Percentiles rank a stretch among this genome's conserved stretches.
These are phyloP conservation scores for Magnolia changhungtana DNA, from an alignment of 164 flowering plant genomes.

Conservation along the genomic window DNA sequence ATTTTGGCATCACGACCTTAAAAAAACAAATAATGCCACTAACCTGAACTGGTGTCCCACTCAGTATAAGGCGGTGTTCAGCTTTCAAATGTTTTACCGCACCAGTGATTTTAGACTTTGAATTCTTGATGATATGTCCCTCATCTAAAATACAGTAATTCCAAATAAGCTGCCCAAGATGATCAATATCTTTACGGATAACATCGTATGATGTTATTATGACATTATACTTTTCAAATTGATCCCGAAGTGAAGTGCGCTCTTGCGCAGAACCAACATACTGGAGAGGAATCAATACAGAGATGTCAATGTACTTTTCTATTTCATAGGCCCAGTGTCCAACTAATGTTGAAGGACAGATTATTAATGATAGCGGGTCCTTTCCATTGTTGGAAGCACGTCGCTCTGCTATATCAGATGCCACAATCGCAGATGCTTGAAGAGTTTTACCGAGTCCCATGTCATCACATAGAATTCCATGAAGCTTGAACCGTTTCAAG, in stretches of 20 bases:
- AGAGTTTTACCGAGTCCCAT: conserved; percentile 99
- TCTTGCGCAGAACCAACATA: conserved; percentile 94
- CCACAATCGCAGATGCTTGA: conserved; percentile 99
- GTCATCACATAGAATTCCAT: conserved; percentile 99
- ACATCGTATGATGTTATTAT: conserved; percentile 94
- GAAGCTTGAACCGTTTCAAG: conserved; percentile 90
- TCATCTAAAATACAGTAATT: conserved; percentile 95
- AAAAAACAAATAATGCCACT: conserved; percentile 1
- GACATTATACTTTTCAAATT: conserved; percentile 69
- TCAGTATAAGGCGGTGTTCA: conserved; percentile 81
- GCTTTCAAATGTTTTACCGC: conserved; percentile 94
- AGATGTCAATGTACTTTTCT: conserved; percentile 83
- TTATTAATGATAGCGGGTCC: conserved; percentile 61
- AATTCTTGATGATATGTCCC: conserved; percentile 93
- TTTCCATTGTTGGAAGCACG: conserved; percentile 34
- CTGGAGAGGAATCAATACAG: conserved; percentile 68
- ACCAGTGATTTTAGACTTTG: conserved; percentile 84
- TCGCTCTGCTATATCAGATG: conserved; percentile 82
- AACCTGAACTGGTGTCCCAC: conserved; percentile 99
- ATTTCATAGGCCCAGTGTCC: conserved; percentile 99
- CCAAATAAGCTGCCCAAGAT: conserved; percentile 68
- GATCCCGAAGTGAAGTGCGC: conserved; percentile 54
- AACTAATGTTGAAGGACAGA: conserved; percentile 96
- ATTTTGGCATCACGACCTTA: neutral
- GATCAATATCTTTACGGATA: conserved; percentile 88